A percentile compares a stretch with the other conserved stretches of the same genome.
Evolutionary conservation across 225 moss, liverwort and hornwort genomes (phyloP).

Genomic region (Antitrichia curtipendula): DNA sequence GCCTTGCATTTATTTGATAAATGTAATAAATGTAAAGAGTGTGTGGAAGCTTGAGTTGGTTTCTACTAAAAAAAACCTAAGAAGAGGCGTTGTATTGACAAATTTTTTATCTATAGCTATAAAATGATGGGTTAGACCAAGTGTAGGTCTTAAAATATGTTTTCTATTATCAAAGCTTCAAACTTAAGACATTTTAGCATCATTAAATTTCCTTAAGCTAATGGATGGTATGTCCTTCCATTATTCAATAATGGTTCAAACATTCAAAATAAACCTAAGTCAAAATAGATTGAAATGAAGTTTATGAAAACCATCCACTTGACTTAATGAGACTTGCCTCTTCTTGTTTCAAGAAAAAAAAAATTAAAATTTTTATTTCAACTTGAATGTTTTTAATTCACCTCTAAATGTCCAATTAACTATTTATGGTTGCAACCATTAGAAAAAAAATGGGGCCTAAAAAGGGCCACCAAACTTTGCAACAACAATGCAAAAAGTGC

Average conservation of each 20-base stretch:
- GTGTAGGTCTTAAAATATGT: background rate
- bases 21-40: background rate
- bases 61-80: background rate
- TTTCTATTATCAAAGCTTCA: background rate
- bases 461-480: too few relatives aligned
- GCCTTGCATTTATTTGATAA: background rate
- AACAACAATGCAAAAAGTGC: too few relatives aligned
- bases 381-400: background rate
- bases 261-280: background rate
- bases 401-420: background rate
- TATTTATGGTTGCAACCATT: background rate
- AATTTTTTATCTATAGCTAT: background rate
- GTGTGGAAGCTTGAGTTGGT: background rate
- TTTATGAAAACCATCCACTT: background rate
- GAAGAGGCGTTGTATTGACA: background rate
- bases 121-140: background rate
- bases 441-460: too few relatives aligned
- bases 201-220: background rate
- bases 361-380: background rate
- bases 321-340: background rate
- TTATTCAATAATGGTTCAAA: background rate
- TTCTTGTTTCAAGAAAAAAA: rapidly evolving
- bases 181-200: background rate
- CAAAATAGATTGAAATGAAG: rapidly evolving
- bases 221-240: rapidly evolving